These are phyloP conservation scores for Microbotryum silenes-acaulis DNA, from an alignment of 1,284 basidiomycete genomes.

Conservation along the genomic window DNA sequence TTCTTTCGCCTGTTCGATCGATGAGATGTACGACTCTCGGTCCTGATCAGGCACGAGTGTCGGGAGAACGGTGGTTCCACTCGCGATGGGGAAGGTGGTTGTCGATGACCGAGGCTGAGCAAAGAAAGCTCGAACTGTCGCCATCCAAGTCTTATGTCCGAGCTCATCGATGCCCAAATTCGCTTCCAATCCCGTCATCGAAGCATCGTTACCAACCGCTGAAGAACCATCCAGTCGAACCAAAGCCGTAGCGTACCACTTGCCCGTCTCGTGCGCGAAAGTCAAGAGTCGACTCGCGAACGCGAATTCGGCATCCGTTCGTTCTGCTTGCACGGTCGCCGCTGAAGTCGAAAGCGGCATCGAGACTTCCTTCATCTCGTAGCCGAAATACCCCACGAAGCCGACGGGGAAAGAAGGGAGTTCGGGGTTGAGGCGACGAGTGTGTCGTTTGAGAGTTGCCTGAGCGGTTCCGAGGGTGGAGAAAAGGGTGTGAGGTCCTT, in stretches of 20 bases:
- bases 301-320: constrained; percentile 41
- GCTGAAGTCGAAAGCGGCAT: constrained; percentile 31
- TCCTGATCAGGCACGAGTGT: constrained; percentile 36
- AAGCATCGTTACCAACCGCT: constrained; percentile 36
- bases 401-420: constrained; percentile 35
- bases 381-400: constrained; percentile 50
- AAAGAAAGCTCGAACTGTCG: not conserved
- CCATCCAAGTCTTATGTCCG: constrained; percentile 28
- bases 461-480: constrained; percentile 27
- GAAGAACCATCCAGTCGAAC: constrained; percentile 17
- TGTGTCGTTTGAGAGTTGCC: not conserved
- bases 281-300: constrained; percentile 43
- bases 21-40: constrained; percentile 54
- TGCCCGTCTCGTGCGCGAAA: constrained; percentile 38
- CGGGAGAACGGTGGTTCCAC: constrained; percentile 5
- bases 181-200: constrained; percentile 25
- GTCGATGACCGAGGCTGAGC: not conserved
- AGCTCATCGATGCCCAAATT: constrained; percentile 31
- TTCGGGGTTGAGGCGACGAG: not conserved
- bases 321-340: not conserved
- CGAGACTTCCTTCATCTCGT: constrained; percentile 50
- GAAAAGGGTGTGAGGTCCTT: constrained; percentile 33
- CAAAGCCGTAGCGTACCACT: constrained; percentile 45
- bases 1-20: constrained; percentile 66
- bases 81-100: constrained; percentile 31